These are phyloP conservation scores for Lignosus rhinocerotis DNA, from an alignment of 1,284 basidiomycete species.

Conservation along the genomic window DNA sequence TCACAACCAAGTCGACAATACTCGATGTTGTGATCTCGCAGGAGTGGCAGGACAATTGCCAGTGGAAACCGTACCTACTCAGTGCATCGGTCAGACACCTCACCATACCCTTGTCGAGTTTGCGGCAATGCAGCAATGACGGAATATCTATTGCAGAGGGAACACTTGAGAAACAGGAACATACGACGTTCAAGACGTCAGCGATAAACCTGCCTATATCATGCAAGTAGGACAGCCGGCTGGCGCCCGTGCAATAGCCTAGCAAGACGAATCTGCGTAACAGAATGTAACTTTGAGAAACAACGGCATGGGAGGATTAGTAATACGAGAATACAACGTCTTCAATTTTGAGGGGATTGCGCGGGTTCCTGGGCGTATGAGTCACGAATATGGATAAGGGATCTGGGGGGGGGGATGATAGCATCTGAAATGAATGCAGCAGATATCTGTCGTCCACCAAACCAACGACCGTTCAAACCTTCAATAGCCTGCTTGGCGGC, in stretches of 20 bases:
- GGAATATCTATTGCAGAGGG: slow-evolving; percentile 30
- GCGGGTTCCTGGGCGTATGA: neutral
- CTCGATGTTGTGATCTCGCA: neutral
- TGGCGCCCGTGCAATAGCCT: slow-evolving; percentile 3
- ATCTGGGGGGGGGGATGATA: slow-evolving; percentile 60
- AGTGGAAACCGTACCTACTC: slow-evolving; percentile 1
- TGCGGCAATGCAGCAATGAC: neutral
- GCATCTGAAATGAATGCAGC: slow-evolving; percentile 88
- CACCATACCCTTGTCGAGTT: slow-evolving; percentile 7
- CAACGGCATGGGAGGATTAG: slow-evolving; percentile 14
- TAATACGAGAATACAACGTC: slow-evolving; percentile 21
- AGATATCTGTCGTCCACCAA: slow-evolving; percentile 86
- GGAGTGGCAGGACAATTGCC: neutral
- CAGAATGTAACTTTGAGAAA: slow-evolving; percentile 23
- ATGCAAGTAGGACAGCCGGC: slow-evolving; percentile 17
- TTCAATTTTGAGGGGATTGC: slow-evolving; percentile 15
- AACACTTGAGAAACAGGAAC: slow-evolving; percentile 26
- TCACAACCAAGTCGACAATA: neutral
- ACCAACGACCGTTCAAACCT: slow-evolving; percentile 94
- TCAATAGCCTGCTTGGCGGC: slow-evolving; percentile 82
- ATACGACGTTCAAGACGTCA: slow-evolving; percentile 24
- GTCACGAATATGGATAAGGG: neutral
- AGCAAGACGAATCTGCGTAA: slow-evolving; percentile 25
- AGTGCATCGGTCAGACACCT: neutral
- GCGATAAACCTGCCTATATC: slow-evolving; percentile 35